Evolutionary conservation across 805 yeast species (phyloP).

Genomic region (Metschnikowia similis): DNA sequence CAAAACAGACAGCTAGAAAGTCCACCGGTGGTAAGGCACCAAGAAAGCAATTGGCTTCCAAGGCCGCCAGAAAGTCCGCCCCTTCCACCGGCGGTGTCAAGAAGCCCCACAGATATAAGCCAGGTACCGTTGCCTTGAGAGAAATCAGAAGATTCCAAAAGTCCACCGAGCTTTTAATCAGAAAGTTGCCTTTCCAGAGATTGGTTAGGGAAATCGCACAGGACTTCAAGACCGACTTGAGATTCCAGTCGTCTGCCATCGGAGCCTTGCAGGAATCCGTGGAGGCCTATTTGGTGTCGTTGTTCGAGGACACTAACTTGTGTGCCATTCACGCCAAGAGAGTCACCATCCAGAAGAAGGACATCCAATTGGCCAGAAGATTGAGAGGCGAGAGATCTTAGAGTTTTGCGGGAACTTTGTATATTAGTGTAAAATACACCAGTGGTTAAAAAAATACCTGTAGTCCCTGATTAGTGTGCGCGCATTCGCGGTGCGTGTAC

Average conservation of each 20-base stretch:
- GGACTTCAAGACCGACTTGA: conserved; percentile 87
- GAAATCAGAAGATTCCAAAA: conserved; percentile 98
- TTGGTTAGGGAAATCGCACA: conserved; percentile 94
- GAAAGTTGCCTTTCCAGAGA: conserved; percentile 97
- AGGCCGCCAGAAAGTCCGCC: conserved; percentile 91
- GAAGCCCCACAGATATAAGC: conserved; percentile 95
- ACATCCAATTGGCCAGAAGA: conserved; percentile 96
- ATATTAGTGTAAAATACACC: conserved; percentile 19
- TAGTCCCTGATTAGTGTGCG: neutral
- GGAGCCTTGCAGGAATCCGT: conserved; percentile 98
- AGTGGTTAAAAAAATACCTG: neutral
- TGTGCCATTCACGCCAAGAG: conserved; percentile 99
- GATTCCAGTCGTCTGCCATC: conserved; percentile 96
- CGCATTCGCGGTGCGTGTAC: neutral
- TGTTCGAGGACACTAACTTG: conserved; percentile 96
- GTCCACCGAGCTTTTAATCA: conserved; percentile 89
- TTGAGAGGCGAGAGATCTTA: conserved; percentile 94
- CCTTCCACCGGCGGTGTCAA: conserved; percentile 91
- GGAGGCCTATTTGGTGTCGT: conserved; percentile 93
- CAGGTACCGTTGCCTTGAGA: conserved; percentile 94
- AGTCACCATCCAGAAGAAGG: conserved; percentile 98
- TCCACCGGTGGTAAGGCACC: conserved; percentile 96
- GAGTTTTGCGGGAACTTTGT: conserved; percentile 11
- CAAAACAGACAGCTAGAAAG: conserved; percentile 92
- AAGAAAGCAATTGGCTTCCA: conserved; percentile 89